Conservation (phyloP, 2,329 filamentous ascomycete genomes). For the Fusarium sp. region DNA sequence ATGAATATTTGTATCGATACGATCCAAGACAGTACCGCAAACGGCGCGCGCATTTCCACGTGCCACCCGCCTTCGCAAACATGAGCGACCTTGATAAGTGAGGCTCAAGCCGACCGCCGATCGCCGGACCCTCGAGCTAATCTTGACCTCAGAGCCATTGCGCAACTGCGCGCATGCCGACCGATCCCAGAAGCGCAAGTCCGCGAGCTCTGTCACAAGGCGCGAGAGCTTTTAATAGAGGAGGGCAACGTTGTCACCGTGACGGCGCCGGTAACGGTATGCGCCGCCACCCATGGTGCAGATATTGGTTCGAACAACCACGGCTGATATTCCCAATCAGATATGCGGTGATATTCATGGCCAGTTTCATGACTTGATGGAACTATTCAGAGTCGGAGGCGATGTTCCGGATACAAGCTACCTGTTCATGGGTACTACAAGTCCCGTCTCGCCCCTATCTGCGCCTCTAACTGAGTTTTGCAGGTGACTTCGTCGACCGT, state of each 20-base stretch:
- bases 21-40: conserved; percentile 19
- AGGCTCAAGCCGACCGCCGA: conserved; percentile 37
- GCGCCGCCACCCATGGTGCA: conserved; percentile 37
- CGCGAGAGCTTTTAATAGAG: conserved; percentile 93
- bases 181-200: conserved; percentile 96
- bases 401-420: conserved; percentile 97
- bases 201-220: conserved; percentile 96
- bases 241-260: conserved; percentile 98
- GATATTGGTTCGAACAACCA: neutral
- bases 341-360: conserved; percentile 98
- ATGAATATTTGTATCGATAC: conserved; percentile 31
- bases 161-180: conserved; percentile 92
- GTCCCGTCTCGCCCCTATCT: neutral
- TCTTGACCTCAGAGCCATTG: conserved; percentile 76
- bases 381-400: conserved; percentile 91
- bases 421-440: conserved; percentile 86
- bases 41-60: conserved; percentile 40
- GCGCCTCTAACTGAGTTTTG: conserved; percentile 20
- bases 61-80: conserved; percentile 44
- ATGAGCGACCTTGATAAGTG: conserved; percentile 98
- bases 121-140: conserved; percentile 26
- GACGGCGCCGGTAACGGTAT: conserved; percentile 90
- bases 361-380: conserved; percentile 97
- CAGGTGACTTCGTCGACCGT: conserved; percentile 95
- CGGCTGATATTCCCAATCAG: conserved; percentile 53